Evolutionary conservation across 1,284 basidiomycete species (phyloP), one percentile per base, ranked within the genome.

Genomic region (Meira miltonrushii): DNA sequence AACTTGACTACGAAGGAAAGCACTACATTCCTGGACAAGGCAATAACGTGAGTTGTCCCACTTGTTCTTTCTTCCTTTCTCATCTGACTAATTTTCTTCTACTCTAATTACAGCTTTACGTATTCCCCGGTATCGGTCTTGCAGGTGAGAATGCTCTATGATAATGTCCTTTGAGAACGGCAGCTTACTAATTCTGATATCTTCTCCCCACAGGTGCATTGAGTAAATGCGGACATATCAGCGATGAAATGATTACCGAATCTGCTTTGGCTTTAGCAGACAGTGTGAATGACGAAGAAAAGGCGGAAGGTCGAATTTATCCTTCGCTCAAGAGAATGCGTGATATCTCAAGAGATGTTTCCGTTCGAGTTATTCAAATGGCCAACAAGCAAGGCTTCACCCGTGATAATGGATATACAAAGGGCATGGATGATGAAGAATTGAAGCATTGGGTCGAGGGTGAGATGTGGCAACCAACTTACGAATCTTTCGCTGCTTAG

Each of bases 21-120:
- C 74, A 61, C 39, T 81, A 88, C 68, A 88, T 89, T 72, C 87
- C 92, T 5, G 90, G 90, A 39, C 93, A 95, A 80, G 92, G 87
- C 39, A 92, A 93, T 79, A 93, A 92, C 80, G n/a, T n/a, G n/a
- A n/a, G n/a, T n/a, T n/a, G n/a, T n/a, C n/a, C n/a, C n/a, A n/a
- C n/a, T n/a, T n/a, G n/a, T n/a, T n/a, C n/a, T n/a, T n/a, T n/a
- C n/a, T n/a, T n/a, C n/a, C n/a, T n/a, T n/a, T n/a, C n/a, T n/a
- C n/a, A n/a, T n/a, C n/a, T n/a, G n/a, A n/a, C n/a, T n/a, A n/a
- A n/a, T n/a, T n/a, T n/a, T n/a, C n/a, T n/a, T n/a, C n/a, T n/a
- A n/a, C n/a, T n/a, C n/a, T n/a, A n/a, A n/a, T n/a, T n/a, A n/a
- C n/a, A n/a, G n/a, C 90, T 91, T 64, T 63, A 60, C 58, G 63